Conservation (phyloP, 495 filamentous ascomycete genomes). For the Parachaetomium inaequale region DNA sequence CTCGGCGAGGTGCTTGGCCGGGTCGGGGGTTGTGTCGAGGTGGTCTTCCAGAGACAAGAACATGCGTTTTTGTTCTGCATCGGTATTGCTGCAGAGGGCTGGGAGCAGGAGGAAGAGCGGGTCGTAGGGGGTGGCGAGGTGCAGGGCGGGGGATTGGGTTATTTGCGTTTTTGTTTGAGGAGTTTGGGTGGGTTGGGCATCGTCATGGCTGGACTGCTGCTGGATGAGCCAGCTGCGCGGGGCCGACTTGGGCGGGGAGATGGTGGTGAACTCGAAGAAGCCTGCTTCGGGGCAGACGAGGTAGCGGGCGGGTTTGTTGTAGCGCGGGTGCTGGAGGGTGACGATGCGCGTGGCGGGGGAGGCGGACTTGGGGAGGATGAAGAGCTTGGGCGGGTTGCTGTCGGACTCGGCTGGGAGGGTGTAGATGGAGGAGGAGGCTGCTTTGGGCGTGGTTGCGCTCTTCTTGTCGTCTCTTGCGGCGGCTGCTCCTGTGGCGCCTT, state of each 20-base stretch:
- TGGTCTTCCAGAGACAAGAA: slow-evolving; percentile 81
- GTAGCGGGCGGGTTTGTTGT: slow-evolving; percentile 61
- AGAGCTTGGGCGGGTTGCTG: slow-evolving; percentile 62
- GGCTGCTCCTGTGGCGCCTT: slow-evolving; percentile 25
- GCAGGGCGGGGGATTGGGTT: slow-evolving; percentile 63
- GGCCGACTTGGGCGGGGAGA: slow-evolving; percentile 58
- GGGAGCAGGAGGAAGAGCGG: slow-evolving; percentile 80
- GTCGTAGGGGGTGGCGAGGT: slow-evolving; percentile 81
- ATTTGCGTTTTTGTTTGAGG: slow-evolving; percentile 21
- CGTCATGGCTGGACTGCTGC: slow-evolving; percentile 45
- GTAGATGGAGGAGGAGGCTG: slow-evolving; percentile 28
- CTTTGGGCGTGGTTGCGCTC: slow-evolving; percentile 6
- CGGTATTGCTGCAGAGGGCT: slow-evolving; percentile 35
- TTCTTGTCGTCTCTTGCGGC: slow-evolving; percentile 23
- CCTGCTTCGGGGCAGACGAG: slow-evolving; percentile 76
- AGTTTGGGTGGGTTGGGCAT: background rate
- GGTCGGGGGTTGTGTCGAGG: slow-evolving; percentile 59
- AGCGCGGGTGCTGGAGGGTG: slow-evolving; percentile 75
- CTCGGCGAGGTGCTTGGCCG: slow-evolving; percentile 53
- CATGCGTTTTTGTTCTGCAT: slow-evolving; percentile 46
- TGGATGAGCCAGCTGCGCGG: slow-evolving; percentile 63
- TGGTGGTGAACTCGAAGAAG: slow-evolving; percentile 80
- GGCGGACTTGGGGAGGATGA: slow-evolving; percentile 71
- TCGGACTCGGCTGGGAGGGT: slow-evolving; percentile 34
- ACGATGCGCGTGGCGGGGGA: slow-evolving; percentile 65